Conservation (phyloP, 2,329 filamentous ascomycete species). For the Fusarium sp. region DNA sequence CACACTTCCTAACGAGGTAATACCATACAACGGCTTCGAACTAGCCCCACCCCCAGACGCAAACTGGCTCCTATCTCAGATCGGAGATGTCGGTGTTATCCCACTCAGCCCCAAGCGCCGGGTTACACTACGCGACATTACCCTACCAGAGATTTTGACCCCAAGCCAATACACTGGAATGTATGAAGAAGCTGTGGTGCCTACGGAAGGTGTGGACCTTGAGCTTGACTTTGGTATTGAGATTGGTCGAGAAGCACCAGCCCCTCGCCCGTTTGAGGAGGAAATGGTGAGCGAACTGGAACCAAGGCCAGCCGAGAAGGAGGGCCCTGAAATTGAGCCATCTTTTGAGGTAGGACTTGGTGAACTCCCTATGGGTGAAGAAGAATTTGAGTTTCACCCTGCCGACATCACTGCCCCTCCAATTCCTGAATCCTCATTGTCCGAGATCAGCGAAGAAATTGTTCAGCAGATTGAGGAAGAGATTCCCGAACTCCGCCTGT, state of each 20-base stretch:
- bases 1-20: conserved; percentile 89
- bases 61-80: conserved; percentile 79
- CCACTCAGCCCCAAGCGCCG: conserved; percentile 66
- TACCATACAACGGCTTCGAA: conserved; percentile 82
- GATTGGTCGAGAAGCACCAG: conserved; percentile 68
- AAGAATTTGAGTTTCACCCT: neutral
- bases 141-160: conserved; percentile 72
- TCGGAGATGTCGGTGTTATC: conserved; percentile 66
- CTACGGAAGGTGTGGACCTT: conserved; percentile 66
- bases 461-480: conserved; percentile 67
- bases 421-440: conserved; percentile 74
- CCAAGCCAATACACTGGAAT: conserved; percentile 81
- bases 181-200: conserved; percentile 65
- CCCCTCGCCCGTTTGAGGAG: neutral
- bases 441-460: conserved; percentile 71
- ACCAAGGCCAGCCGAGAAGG: neutral
- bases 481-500: conserved; percentile 60
- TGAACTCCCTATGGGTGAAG: neutral
- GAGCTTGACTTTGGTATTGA: conserved; percentile 73
- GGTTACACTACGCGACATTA: conserved; percentile 69
- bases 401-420: neutral
- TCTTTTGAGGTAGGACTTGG: neutral
- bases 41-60: conserved; percentile 86
- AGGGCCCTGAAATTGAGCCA: neutral
- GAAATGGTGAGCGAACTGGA: neutral